phyloP scores from a whole-genome alignment of 2,329 filamentous ascomycete genomes.

The Colletotrichum spaethianum region DNA sequence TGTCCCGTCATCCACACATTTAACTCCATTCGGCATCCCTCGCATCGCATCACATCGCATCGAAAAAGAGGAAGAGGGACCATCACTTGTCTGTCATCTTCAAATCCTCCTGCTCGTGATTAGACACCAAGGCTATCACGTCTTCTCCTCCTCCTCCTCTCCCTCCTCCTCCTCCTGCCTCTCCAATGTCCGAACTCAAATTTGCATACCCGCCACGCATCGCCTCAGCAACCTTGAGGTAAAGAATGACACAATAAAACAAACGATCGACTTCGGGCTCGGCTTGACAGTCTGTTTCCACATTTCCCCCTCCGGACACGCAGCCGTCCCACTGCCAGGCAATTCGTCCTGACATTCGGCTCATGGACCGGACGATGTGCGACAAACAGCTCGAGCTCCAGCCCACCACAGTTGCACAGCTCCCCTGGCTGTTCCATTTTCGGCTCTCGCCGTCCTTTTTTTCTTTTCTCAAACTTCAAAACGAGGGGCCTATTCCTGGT shows the following conservation, averaged over 20 bases:
- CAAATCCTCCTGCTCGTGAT: neutral
- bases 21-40: neutral
- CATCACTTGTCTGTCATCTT: neutral
- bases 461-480: neutral
- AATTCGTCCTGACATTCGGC: slow-evolving; percentile 37
- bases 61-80: neutral
- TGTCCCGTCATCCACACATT: neutral
- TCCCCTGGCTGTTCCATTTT: slow-evolving; percentile 6
- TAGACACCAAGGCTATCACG: slow-evolving; percentile 19
- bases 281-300: slow-evolving; percentile 30
- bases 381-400: slow-evolving; percentile 34
- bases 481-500: slow-evolving; percentile 8
- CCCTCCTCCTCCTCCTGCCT: too few relatives aligned
- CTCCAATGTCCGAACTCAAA: slow-evolving; percentile 19
- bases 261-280: slow-evolving; percentile 12
- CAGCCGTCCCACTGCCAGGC: slow-evolving; percentile 35
- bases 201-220: slow-evolving; percentile 17
- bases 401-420: neutral
- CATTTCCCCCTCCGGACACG: slow-evolving; percentile 32
- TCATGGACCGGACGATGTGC: slow-evolving; percentile 35
- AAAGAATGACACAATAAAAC: neutral
- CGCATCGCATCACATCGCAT: too few relatives aligned
- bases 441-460: neutral
- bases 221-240: slow-evolving; percentile 30
- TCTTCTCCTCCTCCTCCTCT: too few relatives aligned